These are phyloP conservation scores for Coniella vitis DNA, from an alignment of 2,329 filamentous ascomycete genomes.

Conservation along the genomic window DNA sequence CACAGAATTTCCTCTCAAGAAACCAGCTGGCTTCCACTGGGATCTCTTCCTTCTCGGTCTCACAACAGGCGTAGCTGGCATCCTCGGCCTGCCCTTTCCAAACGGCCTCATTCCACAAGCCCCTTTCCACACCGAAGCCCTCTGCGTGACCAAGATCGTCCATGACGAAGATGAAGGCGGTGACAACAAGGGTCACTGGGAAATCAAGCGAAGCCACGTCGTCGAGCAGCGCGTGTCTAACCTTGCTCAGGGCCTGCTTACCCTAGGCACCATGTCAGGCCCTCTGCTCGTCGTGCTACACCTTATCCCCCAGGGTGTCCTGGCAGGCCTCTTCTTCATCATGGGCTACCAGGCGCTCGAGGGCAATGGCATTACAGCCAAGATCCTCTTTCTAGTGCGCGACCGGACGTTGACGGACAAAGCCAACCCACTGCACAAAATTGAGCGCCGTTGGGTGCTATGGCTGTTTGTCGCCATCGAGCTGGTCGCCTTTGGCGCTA, in stretches of 20 bases:
- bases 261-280: slow-evolving; percentile 71
- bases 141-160: slow-evolving; percentile 60
- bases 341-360: slow-evolving; percentile 76
- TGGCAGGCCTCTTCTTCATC: slow-evolving; percentile 77
- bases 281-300: slow-evolving; percentile 68
- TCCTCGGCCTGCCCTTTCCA: slow-evolving; percentile 72
- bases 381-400: slow-evolving; percentile 62
- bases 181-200: slow-evolving; percentile 49
- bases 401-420: slow-evolving; percentile 57
- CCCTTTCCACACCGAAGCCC: slow-evolving; percentile 72
- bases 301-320: slow-evolving; percentile 70
- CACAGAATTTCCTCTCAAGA: slow-evolving; percentile 72
- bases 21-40: slow-evolving; percentile 82
- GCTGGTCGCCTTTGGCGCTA: slow-evolving; percentile 65
- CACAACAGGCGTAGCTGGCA: slow-evolving; percentile 67
- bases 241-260: slow-evolving; percentile 69
- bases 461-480: slow-evolving; percentile 67
- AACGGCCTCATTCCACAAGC: slow-evolving; percentile 81
- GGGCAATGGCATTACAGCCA: slow-evolving; percentile 70
- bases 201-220: slow-evolving; percentile 50
- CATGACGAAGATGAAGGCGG: slow-evolving; percentile 45
- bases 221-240: slow-evolving; percentile 77
- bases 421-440: slow-evolving; percentile 51
- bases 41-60: slow-evolving; percentile 74
- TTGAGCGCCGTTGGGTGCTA: slow-evolving; percentile 57